These are phyloP conservation scores for Mycena sanguinolenta DNA, from an alignment of 768 basidiomycete species.

Conservation along the genomic window DNA sequence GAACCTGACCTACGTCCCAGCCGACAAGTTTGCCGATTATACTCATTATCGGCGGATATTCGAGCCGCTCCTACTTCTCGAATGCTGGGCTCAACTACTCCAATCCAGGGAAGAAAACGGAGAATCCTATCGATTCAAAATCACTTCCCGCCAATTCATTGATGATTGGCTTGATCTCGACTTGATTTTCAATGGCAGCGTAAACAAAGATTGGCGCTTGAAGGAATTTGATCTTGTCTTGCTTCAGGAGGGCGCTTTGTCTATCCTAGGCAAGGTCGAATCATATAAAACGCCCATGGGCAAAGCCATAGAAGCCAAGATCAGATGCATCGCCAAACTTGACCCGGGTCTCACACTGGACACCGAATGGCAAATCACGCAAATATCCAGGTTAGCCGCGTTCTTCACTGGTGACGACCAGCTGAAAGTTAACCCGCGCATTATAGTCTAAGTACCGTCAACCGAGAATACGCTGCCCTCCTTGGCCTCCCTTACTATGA, in stretches of 20 bases:
- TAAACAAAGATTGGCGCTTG: constrained; percentile 81
- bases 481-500: constrained; percentile 88
- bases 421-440: constrained; percentile 16
- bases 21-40: constrained; percentile 71
- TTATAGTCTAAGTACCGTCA: constrained; percentile 86
- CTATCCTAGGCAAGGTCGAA: constrained; percentile 78
- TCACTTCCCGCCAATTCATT: constrained; percentile 77
- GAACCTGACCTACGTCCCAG: constrained; percentile 64
- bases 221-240: constrained; percentile 90
- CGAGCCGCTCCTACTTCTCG: constrained; percentile 87
- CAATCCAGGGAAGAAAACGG: constrained; percentile 79
- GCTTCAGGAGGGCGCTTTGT: constrained; percentile 69
- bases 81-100: constrained; percentile 91
- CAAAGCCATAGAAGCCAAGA: constrained; percentile 27
- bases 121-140: constrained; percentile 69
- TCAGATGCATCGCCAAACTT: constrained; percentile 30
- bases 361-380: constrained; percentile 80
- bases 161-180: constrained; percentile 91
- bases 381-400: constrained; percentile 80
- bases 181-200: constrained; percentile 65
- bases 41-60: constrained; percentile 81
- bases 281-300: constrained; percentile 35
- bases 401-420: neutral
- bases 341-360: constrained; percentile 76
- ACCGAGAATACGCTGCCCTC: constrained; percentile 93